A percentile compares a stretch with the other conserved stretches of the same genome.
Evolutionary conservation across 345 rosid genomes (phyloP).

Genomic region (Euphorbia pulcherrima): DNA sequence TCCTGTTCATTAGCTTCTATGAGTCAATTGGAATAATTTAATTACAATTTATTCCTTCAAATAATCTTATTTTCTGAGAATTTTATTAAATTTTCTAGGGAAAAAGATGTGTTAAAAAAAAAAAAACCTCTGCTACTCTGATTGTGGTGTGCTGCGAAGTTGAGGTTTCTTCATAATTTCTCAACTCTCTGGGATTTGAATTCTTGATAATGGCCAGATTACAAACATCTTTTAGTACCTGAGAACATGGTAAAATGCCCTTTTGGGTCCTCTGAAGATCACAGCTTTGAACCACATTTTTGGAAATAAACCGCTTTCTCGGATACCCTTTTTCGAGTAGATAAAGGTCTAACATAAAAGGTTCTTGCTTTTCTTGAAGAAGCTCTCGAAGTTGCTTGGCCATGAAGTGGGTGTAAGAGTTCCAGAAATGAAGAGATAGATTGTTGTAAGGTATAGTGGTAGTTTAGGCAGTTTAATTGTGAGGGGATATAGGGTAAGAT

Average conservation of each 20-base stretch:
- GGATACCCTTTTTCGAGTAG: constrained; percentile 39
- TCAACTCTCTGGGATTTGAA: constrained; percentile 9
- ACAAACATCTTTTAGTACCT: constrained; percentile 28
- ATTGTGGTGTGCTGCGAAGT: no score
- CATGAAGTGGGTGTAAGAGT: constrained; percentile 13
- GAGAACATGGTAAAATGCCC: constrained; percentile 17
- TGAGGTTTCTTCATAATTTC: constrained; percentile 21
- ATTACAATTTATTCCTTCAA: no score
- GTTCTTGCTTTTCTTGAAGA: constrained; percentile 59
- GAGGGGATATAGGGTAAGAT: no score
- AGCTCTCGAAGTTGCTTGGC: constrained; percentile 43
- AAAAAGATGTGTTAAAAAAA: no score
- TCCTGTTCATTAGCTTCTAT: constrained; percentile 33
- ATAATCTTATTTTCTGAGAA: neutral
- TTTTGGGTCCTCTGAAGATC: constrained; percentile 21
- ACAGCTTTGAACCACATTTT: no score
- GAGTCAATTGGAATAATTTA: constrained; percentile 6
- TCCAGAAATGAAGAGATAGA: constrained; percentile 13
- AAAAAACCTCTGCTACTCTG: constrained; percentile 29
- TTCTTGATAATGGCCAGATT: constrained; percentile 19
- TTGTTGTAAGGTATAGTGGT: neutral
- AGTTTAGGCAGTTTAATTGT: neutral
- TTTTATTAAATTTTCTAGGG: neutral
- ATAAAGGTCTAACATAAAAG: constrained; percentile 42
- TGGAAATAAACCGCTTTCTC: constrained; percentile 20